phyloP scores from a whole-genome alignment of 2,329 filamentous ascomycete genomes.

The Clarireedia monteithiana region DNA sequence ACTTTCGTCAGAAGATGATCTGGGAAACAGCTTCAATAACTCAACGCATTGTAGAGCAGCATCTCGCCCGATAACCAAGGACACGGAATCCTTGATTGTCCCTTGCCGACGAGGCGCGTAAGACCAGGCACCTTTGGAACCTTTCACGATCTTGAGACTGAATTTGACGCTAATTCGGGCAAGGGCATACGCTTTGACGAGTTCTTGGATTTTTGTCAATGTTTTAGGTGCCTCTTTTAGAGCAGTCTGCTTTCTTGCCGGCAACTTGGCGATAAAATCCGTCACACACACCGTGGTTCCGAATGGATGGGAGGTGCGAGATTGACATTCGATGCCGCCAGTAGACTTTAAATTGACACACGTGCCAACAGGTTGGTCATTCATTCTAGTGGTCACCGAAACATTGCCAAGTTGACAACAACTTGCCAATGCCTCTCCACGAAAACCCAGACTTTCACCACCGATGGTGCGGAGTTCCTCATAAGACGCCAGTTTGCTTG shows the following conservation, averaged over 20 bases:
- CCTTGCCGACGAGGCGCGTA: slow-evolving; percentile 50
- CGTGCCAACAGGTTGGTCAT: slow-evolving; percentile 51
- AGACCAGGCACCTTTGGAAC: slow-evolving; percentile 45
- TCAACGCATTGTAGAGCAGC: slow-evolving; percentile 48
- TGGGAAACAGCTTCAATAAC: slow-evolving; percentile 16
- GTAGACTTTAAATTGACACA: slow-evolving; percentile 36
- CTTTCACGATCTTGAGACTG: slow-evolving; percentile 49
- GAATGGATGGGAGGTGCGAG: slow-evolving; percentile 43
- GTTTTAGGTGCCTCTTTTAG: slow-evolving; percentile 50
- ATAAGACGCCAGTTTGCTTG: slow-evolving; percentile 63
- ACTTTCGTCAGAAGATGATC: slow-evolving; percentile 9
- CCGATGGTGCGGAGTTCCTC: slow-evolving; percentile 51
- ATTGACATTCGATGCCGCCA: slow-evolving; percentile 32
- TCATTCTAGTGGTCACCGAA: slow-evolving; percentile 54
- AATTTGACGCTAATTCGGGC: slow-evolving; percentile 57
- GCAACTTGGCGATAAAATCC: slow-evolving; percentile 51
- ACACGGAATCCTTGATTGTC: slow-evolving; percentile 47
- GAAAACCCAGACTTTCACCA: slow-evolving; percentile 61
- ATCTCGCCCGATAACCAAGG: slow-evolving; percentile 54
- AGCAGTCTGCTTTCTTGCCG: slow-evolving; percentile 53
- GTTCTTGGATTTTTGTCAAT: slow-evolving; percentile 47
- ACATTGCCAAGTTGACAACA: slow-evolving; percentile 53
- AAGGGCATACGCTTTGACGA: slow-evolving; percentile 58
- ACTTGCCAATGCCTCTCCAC: slow-evolving; percentile 66
- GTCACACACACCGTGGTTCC: slow-evolving; percentile 60